Conservation (phyloP, 2,329 filamentous ascomycete species). For the Colletotrichum truncatum region DNA sequence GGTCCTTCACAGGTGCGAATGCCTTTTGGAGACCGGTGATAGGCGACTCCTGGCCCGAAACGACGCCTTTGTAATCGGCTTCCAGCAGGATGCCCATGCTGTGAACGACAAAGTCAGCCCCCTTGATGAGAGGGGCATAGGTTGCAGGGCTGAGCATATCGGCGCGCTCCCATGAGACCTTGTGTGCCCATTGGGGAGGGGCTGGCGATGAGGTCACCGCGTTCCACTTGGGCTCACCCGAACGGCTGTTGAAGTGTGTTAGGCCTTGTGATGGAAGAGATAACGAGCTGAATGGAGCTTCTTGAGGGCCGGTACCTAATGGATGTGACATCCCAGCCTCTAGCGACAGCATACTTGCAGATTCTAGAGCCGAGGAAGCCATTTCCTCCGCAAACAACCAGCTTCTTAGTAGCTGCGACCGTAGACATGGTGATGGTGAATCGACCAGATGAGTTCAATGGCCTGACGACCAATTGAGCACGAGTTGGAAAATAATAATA, state of each 20-base stretch:
- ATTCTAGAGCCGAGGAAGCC: conserved; percentile 91
- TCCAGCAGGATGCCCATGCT: conserved; percentile 96
- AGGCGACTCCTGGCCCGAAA: conserved; percentile 86
- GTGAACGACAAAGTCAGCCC: conserved; percentile 88
- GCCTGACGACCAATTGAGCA: neutral
- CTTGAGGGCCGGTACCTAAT: conserved; percentile 71
- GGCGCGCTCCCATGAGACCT: conserved; percentile 87
- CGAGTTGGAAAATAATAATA: neutral
- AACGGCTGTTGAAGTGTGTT: conserved; percentile 69
- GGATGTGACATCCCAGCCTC: conserved; percentile 92
- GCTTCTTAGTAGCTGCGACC: conserved; percentile 70
- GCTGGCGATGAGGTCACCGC: conserved; percentile 75
- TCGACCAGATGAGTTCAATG: neutral
- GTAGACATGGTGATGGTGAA: conserved; percentile 56
- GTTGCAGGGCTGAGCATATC: conserved; percentile 86
- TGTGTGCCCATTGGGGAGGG: conserved; percentile 82
- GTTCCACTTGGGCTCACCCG: conserved; percentile 88
- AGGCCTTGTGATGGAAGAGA: conserved; percentile 23
- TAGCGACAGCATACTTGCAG: conserved; percentile 85
- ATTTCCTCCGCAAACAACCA: conserved; percentile 93
- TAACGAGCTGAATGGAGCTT: conserved; percentile 14
- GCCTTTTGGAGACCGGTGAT: conserved; percentile 80
- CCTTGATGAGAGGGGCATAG: conserved; percentile 79
- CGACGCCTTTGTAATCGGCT: conserved; percentile 94
- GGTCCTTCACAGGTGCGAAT: conserved; percentile 73